These are phyloP conservation scores for Blastocystis sp. DNA, from an alignment of 352 stramenopile genomes.

Conservation along the genomic window DNA sequence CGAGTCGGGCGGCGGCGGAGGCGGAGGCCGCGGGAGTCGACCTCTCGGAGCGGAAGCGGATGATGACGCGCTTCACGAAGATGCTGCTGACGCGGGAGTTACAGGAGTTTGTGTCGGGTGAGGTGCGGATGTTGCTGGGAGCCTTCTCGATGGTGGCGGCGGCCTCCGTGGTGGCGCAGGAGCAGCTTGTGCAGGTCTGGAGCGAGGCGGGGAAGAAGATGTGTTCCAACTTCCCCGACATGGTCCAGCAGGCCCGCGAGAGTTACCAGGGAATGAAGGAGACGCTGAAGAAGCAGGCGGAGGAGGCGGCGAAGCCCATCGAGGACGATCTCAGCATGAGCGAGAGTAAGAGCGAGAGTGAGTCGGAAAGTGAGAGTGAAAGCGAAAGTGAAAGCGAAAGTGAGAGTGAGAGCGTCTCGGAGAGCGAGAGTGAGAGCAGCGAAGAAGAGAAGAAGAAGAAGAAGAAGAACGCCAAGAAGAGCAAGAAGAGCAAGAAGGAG, in stretches of 20 bases:
- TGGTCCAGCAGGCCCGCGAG: background rate
- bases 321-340: background rate
- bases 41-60: background rate
- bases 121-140: background rate
- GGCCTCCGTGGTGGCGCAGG: background rate
- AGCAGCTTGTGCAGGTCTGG: conserved; percentile 24
- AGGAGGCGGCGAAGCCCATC: background rate
- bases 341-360: background rate
- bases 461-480: conserved; percentile 44
- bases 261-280: background rate
- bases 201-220: background rate
- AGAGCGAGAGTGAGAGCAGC: background rate
- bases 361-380: background rate
- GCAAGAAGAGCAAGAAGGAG: conserved; percentile 13
- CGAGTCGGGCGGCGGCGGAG: background rate
- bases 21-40: background rate
- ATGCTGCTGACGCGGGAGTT: conserved; percentile 33
- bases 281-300: background rate
- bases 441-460: conserved; percentile 31
- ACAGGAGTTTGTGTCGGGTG: background rate
- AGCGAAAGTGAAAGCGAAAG: conserved; percentile 4
- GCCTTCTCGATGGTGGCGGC: conserved; percentile 27
- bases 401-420: background rate
- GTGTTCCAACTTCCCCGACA: background rate
- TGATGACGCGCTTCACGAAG: conserved; percentile 43